Evolutionary conservation across 1,139 yeast genomes (phyloP), one percentile per base, ranked within the genome.

Genomic region (Kazachstania sp.): DNA sequence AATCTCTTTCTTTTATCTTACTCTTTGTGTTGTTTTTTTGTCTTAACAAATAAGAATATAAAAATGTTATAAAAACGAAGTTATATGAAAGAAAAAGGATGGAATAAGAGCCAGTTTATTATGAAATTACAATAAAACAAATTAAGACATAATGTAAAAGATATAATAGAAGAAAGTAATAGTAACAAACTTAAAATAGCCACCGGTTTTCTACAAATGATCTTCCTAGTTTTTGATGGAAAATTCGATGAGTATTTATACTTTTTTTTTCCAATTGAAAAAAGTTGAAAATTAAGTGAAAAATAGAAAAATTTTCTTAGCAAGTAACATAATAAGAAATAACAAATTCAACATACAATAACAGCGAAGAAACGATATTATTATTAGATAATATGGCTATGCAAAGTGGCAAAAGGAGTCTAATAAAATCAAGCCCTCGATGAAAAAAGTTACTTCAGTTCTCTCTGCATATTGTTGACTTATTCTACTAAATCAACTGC

Each of bases 211-310:
- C 32, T 38, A 16, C 29, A 12, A 18, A 38, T 38, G 41, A 38
- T 37, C 32, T 16, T 20, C n/a, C 30, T 5, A 26, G 41, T 38
- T 28, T 38, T 30, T 16, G 18, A 26, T 28, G 32, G 41, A 38
- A 38, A 38, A 19, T 20, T 38, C 41, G 41, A 38, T 38, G 41
- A 28, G 41, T 38, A 38, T 38, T 38, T 38, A 38, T 38, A 38
- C 41, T 32, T 32, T 32, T 32, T 32, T 32, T 32, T 15, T 32
- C 19, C 8, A 23, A 23, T 9, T 23, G 28, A 23, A 23, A 23
- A 23, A 23, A 23, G 8, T 15, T 32, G n/a, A 15, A 3, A 3
- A n/a, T 31, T 15, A 32, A 15, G 9, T 32, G 19, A 32, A 32
- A 32, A 32, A 32, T 13, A 31, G 12, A 31, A 31, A 31, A 31